Evolutionary conservation across 2,329 filamentous ascomycete species (phyloP).

Genomic region (Penicillium sp.): DNA sequence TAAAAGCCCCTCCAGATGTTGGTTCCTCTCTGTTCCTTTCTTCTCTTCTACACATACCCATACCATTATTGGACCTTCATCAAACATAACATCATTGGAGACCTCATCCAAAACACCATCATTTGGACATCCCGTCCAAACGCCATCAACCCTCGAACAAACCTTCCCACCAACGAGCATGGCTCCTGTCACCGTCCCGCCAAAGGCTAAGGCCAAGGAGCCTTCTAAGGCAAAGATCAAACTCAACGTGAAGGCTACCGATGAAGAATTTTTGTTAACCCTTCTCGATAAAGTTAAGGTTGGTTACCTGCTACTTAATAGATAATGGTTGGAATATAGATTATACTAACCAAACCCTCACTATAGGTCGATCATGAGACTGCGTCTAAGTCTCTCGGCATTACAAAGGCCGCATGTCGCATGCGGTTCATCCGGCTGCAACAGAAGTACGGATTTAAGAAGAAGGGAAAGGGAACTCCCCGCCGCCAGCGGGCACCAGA

Average conservation of each 20-base stretch:
- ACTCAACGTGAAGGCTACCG: too few relatives aligned
- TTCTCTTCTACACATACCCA: background rate
- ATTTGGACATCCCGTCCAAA: too few relatives aligned
- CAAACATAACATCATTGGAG: too few relatives aligned
- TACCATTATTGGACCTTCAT: too few relatives aligned
- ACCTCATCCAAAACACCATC: too few relatives aligned
- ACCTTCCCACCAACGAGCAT: too few relatives aligned
- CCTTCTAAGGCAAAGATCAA: too few relatives aligned
- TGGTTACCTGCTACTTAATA: background rate
- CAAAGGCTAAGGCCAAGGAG: too few relatives aligned
- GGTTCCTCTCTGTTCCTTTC: background rate
- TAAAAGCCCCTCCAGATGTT: background rate
- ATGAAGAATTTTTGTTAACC: background rate
- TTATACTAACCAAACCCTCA: background rate
- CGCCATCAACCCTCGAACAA: too few relatives aligned
- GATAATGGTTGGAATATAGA: background rate
- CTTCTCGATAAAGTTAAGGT: rapidly evolving
- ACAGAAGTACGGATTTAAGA: rapidly evolving
- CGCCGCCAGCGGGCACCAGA: background rate
- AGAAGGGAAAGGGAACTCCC: rapidly evolving
- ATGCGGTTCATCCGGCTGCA: background rate
- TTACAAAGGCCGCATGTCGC: background rate
- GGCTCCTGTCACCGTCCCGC: too few relatives aligned
- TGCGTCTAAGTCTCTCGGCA: rapidly evolving
- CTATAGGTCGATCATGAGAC: background rate